Conservation (phyloP, 1,284 basidiomycete species). For the Schizopora paradoxa region DNA sequence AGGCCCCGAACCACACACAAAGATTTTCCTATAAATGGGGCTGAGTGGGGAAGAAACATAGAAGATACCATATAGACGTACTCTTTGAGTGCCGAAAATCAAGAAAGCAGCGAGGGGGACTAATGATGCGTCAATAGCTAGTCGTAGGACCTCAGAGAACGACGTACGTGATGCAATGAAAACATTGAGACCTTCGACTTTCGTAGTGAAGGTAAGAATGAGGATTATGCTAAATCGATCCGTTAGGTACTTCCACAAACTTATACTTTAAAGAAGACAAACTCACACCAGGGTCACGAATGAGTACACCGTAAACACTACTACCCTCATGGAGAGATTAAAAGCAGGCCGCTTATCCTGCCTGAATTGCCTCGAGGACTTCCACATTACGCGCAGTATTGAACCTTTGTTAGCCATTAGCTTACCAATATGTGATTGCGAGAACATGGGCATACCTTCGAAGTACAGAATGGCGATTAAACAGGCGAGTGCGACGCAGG, state of each 20-base stretch:
- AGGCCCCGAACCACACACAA: slow-evolving; percentile 11
- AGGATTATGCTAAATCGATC: slow-evolving; percentile 8
- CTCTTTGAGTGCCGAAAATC: slow-evolving; percentile 15
- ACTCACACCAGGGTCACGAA: slow-evolving; percentile 14
- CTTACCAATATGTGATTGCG: not conserved
- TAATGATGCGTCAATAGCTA: not conserved
- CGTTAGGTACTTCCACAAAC: not conserved
- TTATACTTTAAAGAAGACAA: not conserved
- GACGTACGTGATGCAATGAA: slow-evolving; percentile 15
- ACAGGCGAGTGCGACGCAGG: slow-evolving; percentile 7
- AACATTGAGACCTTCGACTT: slow-evolving; percentile 4
- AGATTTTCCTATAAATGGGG: slow-evolving; percentile 11
- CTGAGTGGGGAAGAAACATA: not conserved
- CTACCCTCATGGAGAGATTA: slow-evolving; percentile 8
- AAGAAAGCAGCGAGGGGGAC: slow-evolving; percentile 16
- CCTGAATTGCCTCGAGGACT: slow-evolving; percentile 9
- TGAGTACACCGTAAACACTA: slow-evolving; percentile 8
- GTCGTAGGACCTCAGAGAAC: not conserved
- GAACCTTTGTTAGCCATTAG: not conserved
- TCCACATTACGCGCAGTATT: slow-evolving; percentile 6
- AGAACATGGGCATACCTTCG: slow-evolving; percentile 3
- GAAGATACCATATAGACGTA: not conserved
- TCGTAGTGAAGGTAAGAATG: slow-evolving; percentile 8
- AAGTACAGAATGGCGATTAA: slow-evolving; percentile 8
- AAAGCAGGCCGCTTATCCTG: slow-evolving; percentile 5